Evolutionary conservation across 768 basidiomycete genomes (phyloP), one percentile per base, ranked within the genome.

Genomic region (Pholiota conissans): DNA sequence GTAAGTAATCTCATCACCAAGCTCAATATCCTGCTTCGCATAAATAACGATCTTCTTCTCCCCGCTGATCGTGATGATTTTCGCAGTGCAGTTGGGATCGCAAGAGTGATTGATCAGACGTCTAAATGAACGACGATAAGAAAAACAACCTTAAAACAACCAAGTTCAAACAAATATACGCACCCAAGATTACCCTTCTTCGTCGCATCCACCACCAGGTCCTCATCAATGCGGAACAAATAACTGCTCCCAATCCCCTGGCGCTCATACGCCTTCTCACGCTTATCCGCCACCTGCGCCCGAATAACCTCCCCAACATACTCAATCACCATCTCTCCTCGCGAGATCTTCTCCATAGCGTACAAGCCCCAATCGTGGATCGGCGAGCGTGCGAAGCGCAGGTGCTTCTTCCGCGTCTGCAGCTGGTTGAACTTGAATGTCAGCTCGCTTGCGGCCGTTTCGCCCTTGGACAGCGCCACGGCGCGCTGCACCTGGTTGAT

Each of bases 21-120:
- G 86, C 64, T 96, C 90, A 66, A 99, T 95, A 64, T 91, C 91
- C 65, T 92, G 86, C 74, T 98, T 97, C 29, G 97, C 97, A 71
- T 99, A 99, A 52, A 99, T 99, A 69, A 99, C 97, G 66, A 99
- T 99, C 83, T 97, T 95, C 82, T 95, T 95, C 75, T 91, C 91
- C 42, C 91, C 88, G 67, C 81, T 94, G 71, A 94, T 92, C 61
- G 90, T 92, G 64, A 93, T 93, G 67, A 92, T 93, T 77, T 92
- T 93, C 40, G 91, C 91, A 9, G 87, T 93, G 68, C 91, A 92
- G 61, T 92, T 93, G 13, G 97, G 97, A 66, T 95, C 93, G 68
- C 97, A 99, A 42, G 95, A 98, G 67, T 99, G 97, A 72, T 99
- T 99, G 73, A 99, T 99, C 67, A 99, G 75, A 46, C 97, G 95